These are phyloP conservation scores for Tolypocladium cylindrosporum DNA, from an alignment of 2,329 filamentous ascomycete species.

Conservation along the genomic window DNA sequence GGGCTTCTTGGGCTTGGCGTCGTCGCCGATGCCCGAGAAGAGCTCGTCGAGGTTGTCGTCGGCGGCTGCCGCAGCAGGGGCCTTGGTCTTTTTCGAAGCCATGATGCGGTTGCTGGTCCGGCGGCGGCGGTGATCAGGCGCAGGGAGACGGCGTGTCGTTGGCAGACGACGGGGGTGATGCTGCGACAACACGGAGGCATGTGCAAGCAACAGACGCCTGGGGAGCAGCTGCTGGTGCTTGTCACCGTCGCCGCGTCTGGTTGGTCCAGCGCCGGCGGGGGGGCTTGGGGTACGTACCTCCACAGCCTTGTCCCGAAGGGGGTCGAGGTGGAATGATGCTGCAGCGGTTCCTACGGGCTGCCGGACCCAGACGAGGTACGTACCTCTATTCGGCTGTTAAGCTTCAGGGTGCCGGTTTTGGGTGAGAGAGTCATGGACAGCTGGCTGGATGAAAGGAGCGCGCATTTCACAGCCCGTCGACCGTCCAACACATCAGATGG, in stretches of 20 bases:
- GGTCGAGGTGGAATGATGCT: not conserved
- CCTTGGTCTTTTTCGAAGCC: slow-evolving; percentile 51
- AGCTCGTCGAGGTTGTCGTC: slow-evolving; percentile 58
- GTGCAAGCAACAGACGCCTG: not conserved
- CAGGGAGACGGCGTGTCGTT: not conserved
- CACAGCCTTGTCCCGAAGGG: not conserved
- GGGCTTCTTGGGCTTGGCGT: slow-evolving; percentile 39
- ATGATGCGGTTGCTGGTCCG: slow-evolving; percentile 25
- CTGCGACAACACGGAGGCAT: not conserved
- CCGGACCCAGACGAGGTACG: not conserved
- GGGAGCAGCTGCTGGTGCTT: not conserved
- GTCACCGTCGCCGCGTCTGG: not conserved
- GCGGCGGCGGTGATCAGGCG: not conserved
- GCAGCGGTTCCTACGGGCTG: not conserved
- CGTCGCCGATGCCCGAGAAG: slow-evolving; percentile 51
- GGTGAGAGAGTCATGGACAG: not conserved
- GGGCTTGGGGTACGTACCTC: not conserved
- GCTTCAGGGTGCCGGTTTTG: not conserved
- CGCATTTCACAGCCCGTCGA: not conserved
- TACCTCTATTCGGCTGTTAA: too few species aligned
- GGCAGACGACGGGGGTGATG: not conserved
- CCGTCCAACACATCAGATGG: not conserved
- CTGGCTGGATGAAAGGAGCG: not conserved
- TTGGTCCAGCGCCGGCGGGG: not conserved
- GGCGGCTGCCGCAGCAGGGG: slow-evolving; percentile 35